A percentile compares a stretch with the other conserved stretches of the same genome.
These are phyloP conservation scores for Stevia rebaudiana DNA, from an alignment of 140 eudicot species.

Conservation along the genomic window DNA sequence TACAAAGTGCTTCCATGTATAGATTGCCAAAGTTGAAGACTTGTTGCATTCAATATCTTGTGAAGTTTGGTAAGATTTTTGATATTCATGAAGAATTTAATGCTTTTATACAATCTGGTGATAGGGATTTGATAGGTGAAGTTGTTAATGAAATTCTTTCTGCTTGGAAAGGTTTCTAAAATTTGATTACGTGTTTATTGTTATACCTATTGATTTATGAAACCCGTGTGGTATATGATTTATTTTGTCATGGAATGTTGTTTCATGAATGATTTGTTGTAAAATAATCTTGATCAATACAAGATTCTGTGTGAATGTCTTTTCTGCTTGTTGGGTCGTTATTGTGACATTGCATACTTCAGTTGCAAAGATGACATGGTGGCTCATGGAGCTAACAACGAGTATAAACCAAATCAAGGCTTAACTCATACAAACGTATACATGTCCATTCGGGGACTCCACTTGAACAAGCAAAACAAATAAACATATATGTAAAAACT, in stretches of 20 bases:
- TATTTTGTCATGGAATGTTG: background rate
- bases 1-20: constrained; percentile 64
- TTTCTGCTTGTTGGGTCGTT: no score
- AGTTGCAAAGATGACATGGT: no score
- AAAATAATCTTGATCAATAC: no score
- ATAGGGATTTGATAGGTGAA: constrained; percentile 78
- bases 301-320: no score
- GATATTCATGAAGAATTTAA: constrained; percentile 72
- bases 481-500: no score
- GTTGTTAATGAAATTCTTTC: constrained; percentile 72
- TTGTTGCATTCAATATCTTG: constrained; percentile 70
- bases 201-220: constrained; percentile 4
- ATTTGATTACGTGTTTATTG: background rate
- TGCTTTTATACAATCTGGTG: constrained; percentile 62
- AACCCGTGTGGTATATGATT: background rate
- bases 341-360: no score
- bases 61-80: constrained; percentile 80
- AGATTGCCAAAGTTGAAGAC: constrained; percentile 64
- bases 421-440: background rate
- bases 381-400: no score
- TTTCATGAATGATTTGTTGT: constrained; percentile 4
- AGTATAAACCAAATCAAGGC: background rate
- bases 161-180: constrained; percentile 91
- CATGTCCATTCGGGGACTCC: background rate
- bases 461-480: background rate